Conservation (phyloP, 257 asterid genomes). For the Lantana camara region DNA sequence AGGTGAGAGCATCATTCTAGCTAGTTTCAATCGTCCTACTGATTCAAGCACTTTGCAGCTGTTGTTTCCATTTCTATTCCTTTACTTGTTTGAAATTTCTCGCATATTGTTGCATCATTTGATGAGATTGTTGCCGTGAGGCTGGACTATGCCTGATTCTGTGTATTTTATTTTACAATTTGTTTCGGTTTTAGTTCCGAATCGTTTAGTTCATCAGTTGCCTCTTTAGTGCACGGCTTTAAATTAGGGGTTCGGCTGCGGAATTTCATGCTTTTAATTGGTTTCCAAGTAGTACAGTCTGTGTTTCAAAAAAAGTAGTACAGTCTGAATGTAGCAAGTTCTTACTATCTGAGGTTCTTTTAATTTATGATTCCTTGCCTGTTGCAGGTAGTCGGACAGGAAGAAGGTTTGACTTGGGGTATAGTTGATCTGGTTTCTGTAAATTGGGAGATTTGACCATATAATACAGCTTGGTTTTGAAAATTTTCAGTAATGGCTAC, state of each 20-base stretch:
- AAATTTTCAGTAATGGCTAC: constrained; percentile 52
- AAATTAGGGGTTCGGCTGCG: constrained; percentile 16
- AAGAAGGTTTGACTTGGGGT: constrained; percentile 7
- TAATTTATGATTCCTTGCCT: background rate
- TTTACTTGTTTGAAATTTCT: background rate
- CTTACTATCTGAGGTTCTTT: background rate
- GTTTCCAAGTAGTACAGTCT: constrained; percentile 6
- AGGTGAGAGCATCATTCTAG: constrained; percentile 26
- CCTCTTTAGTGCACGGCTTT: background rate
- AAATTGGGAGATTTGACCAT: background rate
- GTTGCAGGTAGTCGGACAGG: constrained; percentile 32
- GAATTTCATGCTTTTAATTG: background rate
- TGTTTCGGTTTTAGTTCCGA: constrained; percentile 8
- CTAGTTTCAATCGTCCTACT: constrained; percentile 11
- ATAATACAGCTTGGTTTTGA: constrained; percentile 15
- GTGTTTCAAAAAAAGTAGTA: background rate
- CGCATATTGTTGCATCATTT: background rate
- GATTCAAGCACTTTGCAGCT: background rate
- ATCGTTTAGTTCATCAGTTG: background rate
- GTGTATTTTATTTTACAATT: constrained; percentile 9
- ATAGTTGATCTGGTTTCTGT: constrained; percentile 23
- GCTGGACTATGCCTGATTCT: background rate
- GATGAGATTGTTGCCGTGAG: background rate
- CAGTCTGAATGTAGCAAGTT: constrained; percentile 8
- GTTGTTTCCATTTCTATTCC: background rate